A percentile compares a stretch with the other conserved stretches of the same genome.
Conservation (phyloP, 306 rosid genomes). For the Prunus mume region DNA sequence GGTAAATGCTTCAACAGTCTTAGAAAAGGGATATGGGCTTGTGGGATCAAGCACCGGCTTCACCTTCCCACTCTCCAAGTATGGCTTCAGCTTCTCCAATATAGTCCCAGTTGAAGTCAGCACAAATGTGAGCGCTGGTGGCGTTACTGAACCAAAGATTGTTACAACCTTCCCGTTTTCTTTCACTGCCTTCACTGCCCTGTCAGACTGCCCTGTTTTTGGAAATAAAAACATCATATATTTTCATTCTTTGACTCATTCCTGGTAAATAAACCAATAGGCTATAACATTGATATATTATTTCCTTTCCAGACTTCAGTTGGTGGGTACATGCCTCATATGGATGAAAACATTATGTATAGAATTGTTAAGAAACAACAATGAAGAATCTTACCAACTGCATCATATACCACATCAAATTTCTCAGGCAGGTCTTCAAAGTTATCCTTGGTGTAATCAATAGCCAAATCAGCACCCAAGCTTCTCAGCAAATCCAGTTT, state of each 20-base stretch:
- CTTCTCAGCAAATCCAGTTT: constrained; percentile 51
- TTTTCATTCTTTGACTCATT: background rate
- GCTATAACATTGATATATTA: too few species aligned
- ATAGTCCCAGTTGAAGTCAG: constrained; percentile 45
- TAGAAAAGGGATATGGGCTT: constrained; percentile 56
- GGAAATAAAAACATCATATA: background rate
- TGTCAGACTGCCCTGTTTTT: constrained; percentile 39
- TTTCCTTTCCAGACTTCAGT: too few species aligned
- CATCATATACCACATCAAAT: constrained; percentile 62
- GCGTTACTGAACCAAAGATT: constrained; percentile 34
- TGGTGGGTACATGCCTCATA: too few species aligned
- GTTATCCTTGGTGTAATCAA: constrained; percentile 63
- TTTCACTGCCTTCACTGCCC: constrained; percentile 52
- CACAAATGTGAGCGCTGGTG: constrained; percentile 25
- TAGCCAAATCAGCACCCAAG: constrained; percentile 58
- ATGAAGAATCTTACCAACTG: constrained; percentile 49
- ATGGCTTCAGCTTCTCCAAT: constrained; percentile 59
- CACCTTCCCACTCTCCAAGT: constrained; percentile 66
- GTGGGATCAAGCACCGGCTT: constrained; percentile 67
- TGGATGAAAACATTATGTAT: too few species aligned
- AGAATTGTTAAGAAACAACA: background rate
- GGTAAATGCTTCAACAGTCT: constrained; percentile 52
- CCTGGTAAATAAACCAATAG: too few species aligned
- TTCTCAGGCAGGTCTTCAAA: constrained; percentile 56
- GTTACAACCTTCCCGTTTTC: constrained; percentile 66